These are phyloP conservation scores for Trametes coccinea DNA, from an alignment of 768 basidiomycete species.

Conservation along the genomic window DNA sequence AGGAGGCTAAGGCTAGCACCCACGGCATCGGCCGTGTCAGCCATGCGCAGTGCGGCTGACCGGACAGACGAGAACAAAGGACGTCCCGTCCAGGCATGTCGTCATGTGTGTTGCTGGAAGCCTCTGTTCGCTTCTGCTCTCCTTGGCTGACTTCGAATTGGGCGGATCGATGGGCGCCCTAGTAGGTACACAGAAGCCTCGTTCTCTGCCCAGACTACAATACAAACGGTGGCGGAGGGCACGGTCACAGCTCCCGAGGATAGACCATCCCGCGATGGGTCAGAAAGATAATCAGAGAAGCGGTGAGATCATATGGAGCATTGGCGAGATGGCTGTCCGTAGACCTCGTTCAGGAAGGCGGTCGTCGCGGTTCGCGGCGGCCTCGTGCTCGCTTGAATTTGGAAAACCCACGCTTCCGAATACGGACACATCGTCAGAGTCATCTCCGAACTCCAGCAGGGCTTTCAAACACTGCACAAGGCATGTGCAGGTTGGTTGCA, in stretches of 20 bases:
- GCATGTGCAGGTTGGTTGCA: too few species aligned
- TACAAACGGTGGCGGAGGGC: not conserved
- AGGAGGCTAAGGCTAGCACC: not conserved
- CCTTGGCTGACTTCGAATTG: constrained; percentile 13
- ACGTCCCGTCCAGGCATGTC: not conserved
- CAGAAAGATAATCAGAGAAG: constrained; percentile 10
- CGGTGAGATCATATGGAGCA: not conserved
- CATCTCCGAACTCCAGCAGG: too few species aligned
- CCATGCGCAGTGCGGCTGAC: not conserved
- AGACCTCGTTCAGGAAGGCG: not conserved
- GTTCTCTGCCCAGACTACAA: not conserved
- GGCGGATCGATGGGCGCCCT: constrained; percentile 13
- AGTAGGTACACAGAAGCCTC: not conserved
- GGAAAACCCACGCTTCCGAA: not conserved
- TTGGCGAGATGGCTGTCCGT: not conserved
- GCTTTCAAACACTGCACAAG: too few species aligned
- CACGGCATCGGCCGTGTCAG: not conserved
- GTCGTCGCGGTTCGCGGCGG: not conserved
- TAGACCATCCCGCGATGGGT: not conserved
- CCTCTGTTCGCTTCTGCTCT: not conserved
- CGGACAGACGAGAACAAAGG: not conserved
- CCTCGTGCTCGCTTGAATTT: not conserved
- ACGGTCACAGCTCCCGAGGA: not conserved
- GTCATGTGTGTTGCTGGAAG: not conserved
- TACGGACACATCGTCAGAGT: too few species aligned